A percentile compares a stretch with the other conserved stretches of the same genome.
These are phyloP conservation scores for Chlamydomonas sp. DNA, from an alignment of 139 green algal species.

Conservation along the genomic window DNA sequence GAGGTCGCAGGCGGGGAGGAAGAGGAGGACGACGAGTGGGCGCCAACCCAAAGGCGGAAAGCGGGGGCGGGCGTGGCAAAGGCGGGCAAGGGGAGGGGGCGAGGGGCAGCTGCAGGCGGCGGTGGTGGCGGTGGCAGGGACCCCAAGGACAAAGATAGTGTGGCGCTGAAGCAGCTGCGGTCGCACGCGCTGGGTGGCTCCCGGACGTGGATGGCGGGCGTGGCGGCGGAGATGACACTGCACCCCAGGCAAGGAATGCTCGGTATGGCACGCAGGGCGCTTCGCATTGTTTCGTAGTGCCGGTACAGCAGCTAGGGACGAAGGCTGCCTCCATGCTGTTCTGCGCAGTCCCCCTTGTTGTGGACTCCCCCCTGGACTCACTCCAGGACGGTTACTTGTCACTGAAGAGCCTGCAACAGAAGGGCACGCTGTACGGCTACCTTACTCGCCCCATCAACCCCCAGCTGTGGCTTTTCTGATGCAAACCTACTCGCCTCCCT, in stretches of 20 bases:
- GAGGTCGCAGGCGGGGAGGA: neutral
- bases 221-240: neutral
- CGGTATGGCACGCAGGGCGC: too few species aligned
- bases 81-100: neutral
- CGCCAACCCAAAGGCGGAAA: neutral
- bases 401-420: too few species aligned
- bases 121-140: neutral
- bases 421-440: too few species aligned
- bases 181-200: neutral
- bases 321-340: too few species aligned
- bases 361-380: too few species aligned
- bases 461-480: too few species aligned
- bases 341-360: too few species aligned
- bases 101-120: neutral
- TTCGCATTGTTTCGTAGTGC: too few species aligned
- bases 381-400: too few species aligned
- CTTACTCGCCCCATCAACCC: too few species aligned
- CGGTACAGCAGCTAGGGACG: too few species aligned
- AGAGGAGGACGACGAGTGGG: neutral
- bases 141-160: slow-evolving; percentile 23
- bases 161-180: slow-evolving; percentile 19
- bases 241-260: neutral
- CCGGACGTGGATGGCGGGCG: neutral
- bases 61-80: neutral
- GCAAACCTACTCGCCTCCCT: neutral